Evolutionary conservation across 441 rosid species (phyloP).

Genomic region (Arabidopsis hybrid): DNA sequence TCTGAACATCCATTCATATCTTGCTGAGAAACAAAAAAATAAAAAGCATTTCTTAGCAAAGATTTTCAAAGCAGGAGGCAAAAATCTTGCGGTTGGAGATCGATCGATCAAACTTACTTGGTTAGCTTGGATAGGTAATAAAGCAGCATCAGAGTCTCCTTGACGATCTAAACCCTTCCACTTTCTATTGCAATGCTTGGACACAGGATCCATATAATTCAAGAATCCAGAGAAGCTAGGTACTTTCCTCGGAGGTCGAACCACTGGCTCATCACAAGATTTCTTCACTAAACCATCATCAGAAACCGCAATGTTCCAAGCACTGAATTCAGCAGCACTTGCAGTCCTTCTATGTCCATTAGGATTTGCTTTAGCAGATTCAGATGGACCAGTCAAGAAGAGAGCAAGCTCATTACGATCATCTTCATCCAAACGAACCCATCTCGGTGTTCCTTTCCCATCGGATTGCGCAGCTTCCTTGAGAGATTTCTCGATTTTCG

Average conservation of each 20-base stretch:
- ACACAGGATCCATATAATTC: constrained; percentile 57
- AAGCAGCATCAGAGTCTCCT: constrained; percentile 61
- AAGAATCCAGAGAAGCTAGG: constrained; percentile 76
- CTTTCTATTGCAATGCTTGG: constrained; percentile 69
- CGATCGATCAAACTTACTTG: constrained; percentile 50
- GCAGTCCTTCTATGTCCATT: constrained; percentile 84
- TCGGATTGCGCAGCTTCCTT: constrained; percentile 55
- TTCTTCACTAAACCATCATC: constrained; percentile 49
- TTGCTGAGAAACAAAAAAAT: constrained; percentile 45
- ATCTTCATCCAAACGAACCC: constrained; percentile 78
- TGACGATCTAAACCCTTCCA: constrained; percentile 66
- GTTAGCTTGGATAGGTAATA: constrained; percentile 58
- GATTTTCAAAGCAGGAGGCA: neutral
- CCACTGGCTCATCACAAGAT: constrained; percentile 48
- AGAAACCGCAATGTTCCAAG: constrained; percentile 69
- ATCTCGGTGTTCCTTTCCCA: constrained; percentile 59
- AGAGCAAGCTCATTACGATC: constrained; percentile 83
- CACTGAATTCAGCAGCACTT: constrained; percentile 77
- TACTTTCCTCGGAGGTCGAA: constrained; percentile 61
- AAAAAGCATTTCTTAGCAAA: neutral
- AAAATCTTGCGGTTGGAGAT: neutral
- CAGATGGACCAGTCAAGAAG: constrained; percentile 72
- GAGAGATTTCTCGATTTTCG: constrained; percentile 59
- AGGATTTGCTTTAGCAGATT: constrained; percentile 30
- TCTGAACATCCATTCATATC: constrained; percentile 64